These are phyloP conservation scores for Neoscytalidium dimidiatum DNA, from an alignment of 2,329 filamentous ascomycete species.

Conservation along the genomic window DNA sequence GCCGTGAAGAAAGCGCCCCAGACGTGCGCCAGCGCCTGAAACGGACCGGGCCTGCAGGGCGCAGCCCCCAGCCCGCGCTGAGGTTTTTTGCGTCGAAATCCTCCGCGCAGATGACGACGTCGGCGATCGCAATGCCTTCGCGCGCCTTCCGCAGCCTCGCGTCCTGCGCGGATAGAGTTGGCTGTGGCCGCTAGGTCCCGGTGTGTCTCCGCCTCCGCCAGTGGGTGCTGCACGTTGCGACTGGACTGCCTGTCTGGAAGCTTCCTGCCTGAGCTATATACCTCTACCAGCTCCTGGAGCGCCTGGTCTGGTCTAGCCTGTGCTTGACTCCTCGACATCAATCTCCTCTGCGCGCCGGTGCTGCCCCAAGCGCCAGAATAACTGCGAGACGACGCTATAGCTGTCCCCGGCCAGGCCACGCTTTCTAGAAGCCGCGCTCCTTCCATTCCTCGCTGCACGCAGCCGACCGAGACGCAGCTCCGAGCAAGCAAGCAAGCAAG, in stretches of 20 bases:
- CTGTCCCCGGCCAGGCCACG: background rate
- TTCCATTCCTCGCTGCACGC: background rate
- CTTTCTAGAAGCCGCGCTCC: constrained; percentile 7
- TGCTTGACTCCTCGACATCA: background rate
- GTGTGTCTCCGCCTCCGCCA: constrained; percentile 3
- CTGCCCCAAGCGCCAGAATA: background rate
- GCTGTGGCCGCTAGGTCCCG: background rate
- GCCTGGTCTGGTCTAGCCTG: background rate
- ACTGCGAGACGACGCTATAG: background rate
- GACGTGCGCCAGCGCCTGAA: constrained; percentile 11
- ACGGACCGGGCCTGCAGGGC: constrained; percentile 8
- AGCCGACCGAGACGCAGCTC: background rate
- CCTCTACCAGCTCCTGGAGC: background rate
- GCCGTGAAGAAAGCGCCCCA: background rate
- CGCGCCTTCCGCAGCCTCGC: background rate
- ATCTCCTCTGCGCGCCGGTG: background rate
- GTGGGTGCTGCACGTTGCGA: background rate
- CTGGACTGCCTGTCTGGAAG: background rate
- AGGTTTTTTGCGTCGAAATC: background rate
- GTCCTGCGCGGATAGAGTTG: constrained; percentile 1
- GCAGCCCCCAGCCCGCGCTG: constrained; percentile 1
- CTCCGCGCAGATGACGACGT: constrained; percentile 8
- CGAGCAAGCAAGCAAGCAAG: too few relatives aligned
- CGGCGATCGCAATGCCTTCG: constrained; percentile 16
- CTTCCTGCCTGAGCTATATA: constrained; percentile 3